Evolutionary conservation across 441 rosid species (phyloP).

Genomic region (Aquilaria agallochum): DNA sequence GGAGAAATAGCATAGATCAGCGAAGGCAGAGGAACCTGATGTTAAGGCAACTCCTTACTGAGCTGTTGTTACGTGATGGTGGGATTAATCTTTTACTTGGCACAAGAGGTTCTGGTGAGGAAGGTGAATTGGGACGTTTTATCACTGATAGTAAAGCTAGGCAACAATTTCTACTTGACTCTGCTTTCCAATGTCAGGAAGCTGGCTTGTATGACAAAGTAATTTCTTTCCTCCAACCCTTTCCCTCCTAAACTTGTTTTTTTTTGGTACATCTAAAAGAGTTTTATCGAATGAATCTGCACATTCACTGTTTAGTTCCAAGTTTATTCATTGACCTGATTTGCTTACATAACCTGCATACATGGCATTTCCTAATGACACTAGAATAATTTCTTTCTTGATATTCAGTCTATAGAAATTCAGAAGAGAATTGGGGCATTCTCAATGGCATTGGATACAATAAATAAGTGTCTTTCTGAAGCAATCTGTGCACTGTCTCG

Average conservation of each 20-base stretch:
- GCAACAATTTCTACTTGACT: conserved; percentile 84
- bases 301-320: too few relatives aligned
- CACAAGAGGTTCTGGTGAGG: conserved; percentile 82
- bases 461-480: conserved; percentile 87
- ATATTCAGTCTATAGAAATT: conserved; percentile 75
- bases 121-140: conserved; percentile 83
- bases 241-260: conserved; percentile 5
- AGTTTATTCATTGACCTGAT: too few relatives aligned
- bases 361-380: too few relatives aligned
- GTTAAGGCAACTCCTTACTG: conserved; percentile 90
- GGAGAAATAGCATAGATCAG: conserved; percentile 78
- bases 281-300: too few relatives aligned
- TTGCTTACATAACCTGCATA: too few relatives aligned
- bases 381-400: conserved; percentile 2
- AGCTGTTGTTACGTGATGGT: conserved; percentile 80
- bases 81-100: conserved; percentile 82
- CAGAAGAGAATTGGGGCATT: conserved; percentile 93
- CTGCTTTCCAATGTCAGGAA: conserved; percentile 82
- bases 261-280: not conserved
- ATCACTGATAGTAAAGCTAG: conserved; percentile 53
- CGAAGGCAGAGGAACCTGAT: conserved; percentile 83
- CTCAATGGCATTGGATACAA: conserved; percentile 80
- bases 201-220: conserved; percentile 90
- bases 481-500: conserved; percentile 79
- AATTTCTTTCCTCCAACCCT: conserved; percentile 17